A percentile compares a stretch with the other conserved stretches of the same genome.
These are phyloP conservation scores for Scutellaria barbata DNA, from an alignment of 257 asterid species.

Conservation along the genomic window DNA sequence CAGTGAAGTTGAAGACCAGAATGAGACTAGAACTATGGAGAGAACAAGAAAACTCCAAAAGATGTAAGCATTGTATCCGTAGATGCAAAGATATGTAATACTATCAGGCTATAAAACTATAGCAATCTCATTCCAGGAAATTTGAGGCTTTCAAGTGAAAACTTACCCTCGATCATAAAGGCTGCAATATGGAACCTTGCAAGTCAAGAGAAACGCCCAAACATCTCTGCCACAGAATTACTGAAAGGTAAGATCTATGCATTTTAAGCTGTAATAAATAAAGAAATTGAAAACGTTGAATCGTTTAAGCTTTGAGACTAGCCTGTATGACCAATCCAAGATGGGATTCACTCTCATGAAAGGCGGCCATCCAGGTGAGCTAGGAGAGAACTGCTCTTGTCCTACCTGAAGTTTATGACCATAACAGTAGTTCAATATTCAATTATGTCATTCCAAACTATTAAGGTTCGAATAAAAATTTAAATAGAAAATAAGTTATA, in stretches of 20 bases:
- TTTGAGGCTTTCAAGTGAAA: neutral
- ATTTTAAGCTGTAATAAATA: neutral
- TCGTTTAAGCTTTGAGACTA: neutral
- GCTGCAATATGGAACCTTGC: slow-evolving; percentile 81
- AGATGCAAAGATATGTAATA: neutral
- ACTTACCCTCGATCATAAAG: slow-evolving; percentile 83
- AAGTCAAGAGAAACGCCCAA: slow-evolving; percentile 81
- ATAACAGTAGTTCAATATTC: neutral
- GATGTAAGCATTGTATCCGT: slow-evolving; percentile 1
- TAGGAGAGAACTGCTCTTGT: slow-evolving; percentile 96
- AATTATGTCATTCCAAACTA: neutral
- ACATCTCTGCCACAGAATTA: slow-evolving; percentile 65
- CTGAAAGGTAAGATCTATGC: slow-evolving; percentile 17
- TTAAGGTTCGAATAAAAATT: slow-evolving; percentile 19
- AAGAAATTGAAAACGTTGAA: neutral
- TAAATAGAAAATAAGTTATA: slow-evolving; percentile 17
- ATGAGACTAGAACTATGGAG: neutral
- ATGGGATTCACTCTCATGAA: slow-evolving; percentile 99
- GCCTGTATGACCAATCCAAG: slow-evolving; percentile 99
- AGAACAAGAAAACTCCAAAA: slow-evolving; percentile 15
- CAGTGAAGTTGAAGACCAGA: neutral
- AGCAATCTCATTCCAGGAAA: neutral
- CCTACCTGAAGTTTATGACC: slow-evolving; percentile 65
- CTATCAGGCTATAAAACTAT: neutral
- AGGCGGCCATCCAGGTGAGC: slow-evolving; percentile 98